Percentiles rank a stretch among this genome's conserved stretches.
Conservation (phyloP, 345 rosid species). For the Microthlaspi erraticum region DNA sequence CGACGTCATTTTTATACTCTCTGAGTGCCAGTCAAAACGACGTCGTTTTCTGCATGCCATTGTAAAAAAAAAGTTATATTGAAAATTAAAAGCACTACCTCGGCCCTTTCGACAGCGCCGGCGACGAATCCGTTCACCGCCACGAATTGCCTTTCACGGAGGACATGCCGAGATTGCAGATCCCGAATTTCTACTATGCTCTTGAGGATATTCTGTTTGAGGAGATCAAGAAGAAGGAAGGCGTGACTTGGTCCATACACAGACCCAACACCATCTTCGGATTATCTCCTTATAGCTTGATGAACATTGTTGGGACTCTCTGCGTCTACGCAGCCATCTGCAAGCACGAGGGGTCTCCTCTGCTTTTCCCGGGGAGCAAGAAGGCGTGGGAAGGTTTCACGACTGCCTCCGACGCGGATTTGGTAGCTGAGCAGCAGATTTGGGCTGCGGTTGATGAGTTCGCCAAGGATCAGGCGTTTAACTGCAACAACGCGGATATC, state of each 20-base stretch:
- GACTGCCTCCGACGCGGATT: slow-evolving; percentile 66
- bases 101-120: slow-evolving; percentile 54
- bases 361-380: slow-evolving; percentile 70
- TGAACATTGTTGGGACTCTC: slow-evolving; percentile 67
- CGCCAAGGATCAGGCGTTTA: slow-evolving; percentile 74
- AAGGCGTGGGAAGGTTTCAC: slow-evolving; percentile 66
- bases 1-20: too few species aligned
- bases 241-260: slow-evolving; percentile 73
- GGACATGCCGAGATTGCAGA: slow-evolving; percentile 70
- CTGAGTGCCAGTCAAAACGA: too few species aligned
- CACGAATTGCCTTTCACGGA: slow-evolving; percentile 84
- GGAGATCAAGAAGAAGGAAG: slow-evolving; percentile 59
- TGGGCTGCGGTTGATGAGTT: slow-evolving; percentile 80
- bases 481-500: slow-evolving; percentile 72
- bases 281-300: slow-evolving; percentile 79
- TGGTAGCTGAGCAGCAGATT: slow-evolving; percentile 86
- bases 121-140: slow-evolving; percentile 16
- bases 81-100: slow-evolving; percentile 75
- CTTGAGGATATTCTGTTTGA: slow-evolving; percentile 73
- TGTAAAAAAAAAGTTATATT: too few species aligned
- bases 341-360: slow-evolving; percentile 66
- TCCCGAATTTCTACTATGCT: slow-evolving; percentile 65
- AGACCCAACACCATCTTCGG: slow-evolving; percentile 71
- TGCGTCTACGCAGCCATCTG: slow-evolving; percentile 85
- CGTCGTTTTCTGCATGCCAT: too few species aligned